These are phyloP conservation scores for Sphagnum contortum DNA, from an alignment of 225 moss, liverwort and hornwort genomes.

Conservation along the genomic window DNA sequence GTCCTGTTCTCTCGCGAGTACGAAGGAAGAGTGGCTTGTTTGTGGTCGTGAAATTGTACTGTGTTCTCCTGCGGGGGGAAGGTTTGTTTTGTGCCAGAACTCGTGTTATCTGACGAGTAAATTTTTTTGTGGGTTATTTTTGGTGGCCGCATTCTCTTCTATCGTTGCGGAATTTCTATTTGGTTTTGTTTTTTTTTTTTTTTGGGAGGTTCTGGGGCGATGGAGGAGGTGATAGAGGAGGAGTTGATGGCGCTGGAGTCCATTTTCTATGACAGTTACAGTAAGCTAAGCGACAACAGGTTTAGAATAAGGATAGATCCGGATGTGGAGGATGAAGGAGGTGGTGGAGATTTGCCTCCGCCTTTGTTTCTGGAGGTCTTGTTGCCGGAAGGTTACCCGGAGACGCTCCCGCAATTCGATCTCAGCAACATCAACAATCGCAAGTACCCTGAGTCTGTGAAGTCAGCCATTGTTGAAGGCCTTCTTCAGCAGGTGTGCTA, in stretches of 20 bases:
- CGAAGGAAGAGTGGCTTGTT: too few relatives aligned
- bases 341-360: conserved; percentile 33
- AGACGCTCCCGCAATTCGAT: conserved; percentile 75
- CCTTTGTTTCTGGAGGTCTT: conserved; percentile 74
- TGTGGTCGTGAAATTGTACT: too few relatives aligned
- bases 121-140: too few relatives aligned
- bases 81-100: too few relatives aligned
- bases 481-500: conserved; percentile 62
- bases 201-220: background rate
- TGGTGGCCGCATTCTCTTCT: too few relatives aligned
- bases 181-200: too few relatives aligned
- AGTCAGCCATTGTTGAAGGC: conserved; percentile 69
- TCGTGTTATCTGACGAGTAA: too few relatives aligned
- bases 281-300: conserved; percentile 79
- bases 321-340: conserved; percentile 51
- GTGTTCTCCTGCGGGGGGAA: too few relatives aligned
- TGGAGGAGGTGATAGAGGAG: conserved; percentile 95
- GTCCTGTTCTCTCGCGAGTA: too few relatives aligned
- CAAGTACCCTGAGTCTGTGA: conserved; percentile 79
- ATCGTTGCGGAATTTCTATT: too few relatives aligned
- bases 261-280: conserved; percentile 88
- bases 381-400: conserved; percentile 76
- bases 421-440: conserved; percentile 84
- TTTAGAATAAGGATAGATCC: conserved; percentile 90
- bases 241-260: conserved; percentile 91